Evolutionary conservation across 225 moss, liverwort and hornwort species (phyloP).

Genomic region (Pseudisothecium myosuroides): DNA sequence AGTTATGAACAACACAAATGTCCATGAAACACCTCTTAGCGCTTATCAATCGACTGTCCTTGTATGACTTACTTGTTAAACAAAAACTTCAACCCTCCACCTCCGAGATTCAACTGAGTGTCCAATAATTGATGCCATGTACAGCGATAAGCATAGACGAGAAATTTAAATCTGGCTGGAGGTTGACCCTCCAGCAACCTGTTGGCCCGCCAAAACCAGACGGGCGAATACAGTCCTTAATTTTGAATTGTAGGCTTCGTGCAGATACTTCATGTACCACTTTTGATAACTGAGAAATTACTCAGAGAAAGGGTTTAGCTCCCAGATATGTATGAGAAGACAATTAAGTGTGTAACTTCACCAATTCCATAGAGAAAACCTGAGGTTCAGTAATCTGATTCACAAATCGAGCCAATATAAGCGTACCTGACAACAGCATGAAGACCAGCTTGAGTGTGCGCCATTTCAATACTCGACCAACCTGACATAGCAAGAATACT

Average conservation of each 20-base stretch:
- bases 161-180: slow-evolving; percentile 6
- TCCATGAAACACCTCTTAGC: not conserved
- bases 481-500: slow-evolving; percentile 1
- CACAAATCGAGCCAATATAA: not conserved
- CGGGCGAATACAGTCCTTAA: not conserved
- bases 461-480: slow-evolving; percentile 17
- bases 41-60: not conserved
- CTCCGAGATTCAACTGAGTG: slow-evolving; percentile 3
- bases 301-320: not conserved
- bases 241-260: not conserved
- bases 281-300: not conserved
- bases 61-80: slow-evolving; percentile 20
- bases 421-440: slow-evolving; percentile 19
- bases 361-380: not conserved
- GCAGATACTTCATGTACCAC: not conserved
- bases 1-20: not conserved
- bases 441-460: slow-evolving; percentile 16
- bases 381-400: not conserved
- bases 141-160: slow-evolving; percentile 14
- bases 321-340: not conserved
- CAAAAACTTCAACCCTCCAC: not conserved
- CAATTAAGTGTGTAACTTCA: not conserved
- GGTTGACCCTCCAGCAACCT: slow-evolving; percentile 21
- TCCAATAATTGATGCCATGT: slow-evolving; percentile 8
- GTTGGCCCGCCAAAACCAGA: slow-evolving; percentile 9